These are phyloP conservation scores for Thelonectria olida DNA, from an alignment of 2,329 filamentous ascomycete species.

Conservation along the genomic window DNA sequence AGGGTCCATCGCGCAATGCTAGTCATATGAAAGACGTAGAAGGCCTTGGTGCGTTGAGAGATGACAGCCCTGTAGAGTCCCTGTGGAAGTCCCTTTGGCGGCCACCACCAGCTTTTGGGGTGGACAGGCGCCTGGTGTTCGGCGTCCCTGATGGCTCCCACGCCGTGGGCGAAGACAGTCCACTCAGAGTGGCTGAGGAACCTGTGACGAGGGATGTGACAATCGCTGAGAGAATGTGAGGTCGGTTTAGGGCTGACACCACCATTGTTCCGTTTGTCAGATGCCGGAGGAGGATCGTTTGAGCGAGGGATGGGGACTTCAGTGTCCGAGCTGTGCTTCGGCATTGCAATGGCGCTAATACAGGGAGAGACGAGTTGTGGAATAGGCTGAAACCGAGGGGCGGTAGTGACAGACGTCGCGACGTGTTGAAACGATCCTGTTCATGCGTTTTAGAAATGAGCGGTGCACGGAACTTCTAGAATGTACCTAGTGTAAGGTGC, in stretches of 20 bases:
- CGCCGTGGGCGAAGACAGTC: conserved; percentile 56
- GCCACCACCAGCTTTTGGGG: conserved; percentile 54
- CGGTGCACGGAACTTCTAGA: background rate
- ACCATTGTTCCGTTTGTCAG: background rate
- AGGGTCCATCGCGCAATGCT: conserved; percentile 55
- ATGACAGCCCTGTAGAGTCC: conserved; percentile 62
- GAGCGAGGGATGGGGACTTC: background rate
- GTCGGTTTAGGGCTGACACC: background rate
- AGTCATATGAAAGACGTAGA: conserved; percentile 55
- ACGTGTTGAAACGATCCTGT: conserved; percentile 9
- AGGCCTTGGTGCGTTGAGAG: conserved; percentile 54
- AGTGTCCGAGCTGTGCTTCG: background rate
- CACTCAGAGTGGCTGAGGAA: conserved; percentile 56
- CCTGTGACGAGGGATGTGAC: conserved; percentile 41
- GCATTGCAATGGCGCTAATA: background rate
- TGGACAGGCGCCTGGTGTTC: conserved; percentile 55
- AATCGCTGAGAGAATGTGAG: background rate
- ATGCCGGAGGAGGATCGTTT: background rate
- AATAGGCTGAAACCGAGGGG: background rate
- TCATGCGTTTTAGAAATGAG: conserved; percentile 6
- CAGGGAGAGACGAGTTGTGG: background rate
- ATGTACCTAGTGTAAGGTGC: no score
- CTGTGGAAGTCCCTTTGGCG: conserved; percentile 56
- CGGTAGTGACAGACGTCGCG: background rate
- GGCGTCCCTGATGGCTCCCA: conserved; percentile 57